phyloP scores from a whole-genome alignment of 1,284 basidiomycete species.

The Melampsora americana region DNA sequence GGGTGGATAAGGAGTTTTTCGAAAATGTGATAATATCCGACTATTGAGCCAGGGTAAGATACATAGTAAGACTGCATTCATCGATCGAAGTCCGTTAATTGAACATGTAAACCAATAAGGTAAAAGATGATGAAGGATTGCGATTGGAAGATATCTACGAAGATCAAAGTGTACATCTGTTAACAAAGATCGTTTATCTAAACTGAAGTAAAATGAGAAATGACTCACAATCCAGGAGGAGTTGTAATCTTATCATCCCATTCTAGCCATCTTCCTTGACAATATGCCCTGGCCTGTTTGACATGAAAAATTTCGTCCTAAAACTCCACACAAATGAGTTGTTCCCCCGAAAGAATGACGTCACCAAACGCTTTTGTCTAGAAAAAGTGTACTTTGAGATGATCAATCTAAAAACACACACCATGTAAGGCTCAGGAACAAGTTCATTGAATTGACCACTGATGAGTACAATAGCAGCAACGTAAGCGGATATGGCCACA shows the following conservation, averaged over 20 bases:
- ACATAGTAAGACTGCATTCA: slow-evolving; percentile 53
- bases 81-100: slow-evolving; percentile 64
- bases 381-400: neutral
- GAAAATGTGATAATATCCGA: slow-evolving; percentile 49
- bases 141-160: slow-evolving; percentile 67
- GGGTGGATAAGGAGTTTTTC: slow-evolving; percentile 61
- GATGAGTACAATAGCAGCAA: slow-evolving; percentile 19
- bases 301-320: slow-evolving; percentile 94
- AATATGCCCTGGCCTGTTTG: slow-evolving; percentile 84
- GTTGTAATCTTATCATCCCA: slow-evolving; percentile 94
- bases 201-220: neutral
- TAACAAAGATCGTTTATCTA: slow-evolving; percentile 45
- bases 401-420: slow-evolving; percentile 53
- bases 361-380: neutral
- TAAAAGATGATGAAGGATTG: slow-evolving; percentile 62
- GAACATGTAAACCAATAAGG: slow-evolving; percentile 70
- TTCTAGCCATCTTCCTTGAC: slow-evolving; percentile 65
- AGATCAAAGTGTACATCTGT: slow-evolving; percentile 44
- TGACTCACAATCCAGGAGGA: slow-evolving; percentile 79
- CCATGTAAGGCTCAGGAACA: slow-evolving; percentile 79
- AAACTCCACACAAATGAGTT: neutral
- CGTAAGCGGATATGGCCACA: slow-evolving; percentile 32
- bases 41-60: slow-evolving; percentile 58
- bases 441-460: slow-evolving; percentile 60
- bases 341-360: slow-evolving; percentile 31